Evolutionary conservation across 768 basidiomycete genomes (phyloP).

Genomic region (Rubroboletus pulcherrimus): DNA sequence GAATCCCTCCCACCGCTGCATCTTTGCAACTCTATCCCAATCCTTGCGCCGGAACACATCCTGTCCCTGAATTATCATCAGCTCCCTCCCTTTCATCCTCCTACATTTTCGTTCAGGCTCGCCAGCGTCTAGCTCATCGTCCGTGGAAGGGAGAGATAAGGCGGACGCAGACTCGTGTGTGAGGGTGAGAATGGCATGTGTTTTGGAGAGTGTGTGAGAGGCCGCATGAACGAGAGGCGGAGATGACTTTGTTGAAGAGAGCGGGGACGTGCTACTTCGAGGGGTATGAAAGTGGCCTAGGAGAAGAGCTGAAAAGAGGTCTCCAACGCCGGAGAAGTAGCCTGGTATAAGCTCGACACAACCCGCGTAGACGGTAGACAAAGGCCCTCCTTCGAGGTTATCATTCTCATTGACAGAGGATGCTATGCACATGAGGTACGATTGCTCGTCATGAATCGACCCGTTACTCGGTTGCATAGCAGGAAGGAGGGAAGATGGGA

Average conservation of each 20-base stretch:
- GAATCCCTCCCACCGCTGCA: slow-evolving; percentile 35
- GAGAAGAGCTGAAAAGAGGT: slow-evolving; percentile 91
- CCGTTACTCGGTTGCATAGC: not conserved
- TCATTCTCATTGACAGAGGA: slow-evolving; percentile 47
- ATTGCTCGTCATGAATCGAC: slow-evolving; percentile 22
- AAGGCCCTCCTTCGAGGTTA: slow-evolving; percentile 7
- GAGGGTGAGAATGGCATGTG: slow-evolving; percentile 63
- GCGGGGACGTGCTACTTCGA: not conserved
- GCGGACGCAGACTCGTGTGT: slow-evolving; percentile 56
- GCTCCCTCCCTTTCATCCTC: slow-evolving; percentile 82
- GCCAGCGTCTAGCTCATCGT: slow-evolving; percentile 69
- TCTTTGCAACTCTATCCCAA: slow-evolving; percentile 30
- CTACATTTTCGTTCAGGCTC: slow-evolving; percentile 61
- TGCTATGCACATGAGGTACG: slow-evolving; percentile 75
- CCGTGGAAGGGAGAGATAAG: slow-evolving; percentile 54
- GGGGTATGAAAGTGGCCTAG: slow-evolving; percentile 66
- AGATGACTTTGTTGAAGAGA: slow-evolving; percentile 3
- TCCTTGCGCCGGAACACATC: slow-evolving; percentile 53
- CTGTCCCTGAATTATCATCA: slow-evolving; percentile 78
- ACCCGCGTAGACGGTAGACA: slow-evolving; percentile 59
- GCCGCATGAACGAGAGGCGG: slow-evolving; percentile 40
- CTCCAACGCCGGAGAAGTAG: slow-evolving; percentile 96
- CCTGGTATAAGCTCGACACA: slow-evolving; percentile 78
- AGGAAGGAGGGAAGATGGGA: slow-evolving; percentile 47
- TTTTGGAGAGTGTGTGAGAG: slow-evolving; percentile 67